phyloP scores from a whole-genome alignment of 192 early-diverging fungal genomes.

The Coemansia sp. region DNA sequence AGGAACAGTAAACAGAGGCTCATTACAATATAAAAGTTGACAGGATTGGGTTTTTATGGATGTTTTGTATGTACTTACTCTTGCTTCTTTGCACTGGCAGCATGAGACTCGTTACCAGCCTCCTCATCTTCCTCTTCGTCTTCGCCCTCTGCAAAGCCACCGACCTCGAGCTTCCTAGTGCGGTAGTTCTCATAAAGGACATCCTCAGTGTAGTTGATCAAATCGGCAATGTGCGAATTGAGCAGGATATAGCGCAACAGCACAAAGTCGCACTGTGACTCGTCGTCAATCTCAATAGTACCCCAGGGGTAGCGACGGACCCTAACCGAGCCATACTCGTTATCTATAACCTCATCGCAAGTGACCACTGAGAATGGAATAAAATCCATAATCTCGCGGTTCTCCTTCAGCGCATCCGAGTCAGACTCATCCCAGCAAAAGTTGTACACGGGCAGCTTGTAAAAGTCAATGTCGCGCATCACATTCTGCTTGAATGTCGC shows the following conservation, averaged over 20 bases:
- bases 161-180: conserved; percentile 74
- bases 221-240: conserved; percentile 94
- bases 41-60: neutral
- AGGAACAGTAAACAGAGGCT: conserved; percentile 10
- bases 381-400: conserved; percentile 84
- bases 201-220: conserved; percentile 94
- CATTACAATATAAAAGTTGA: neutral
- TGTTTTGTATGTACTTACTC: conserved; percentile 23
- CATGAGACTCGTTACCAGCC: conserved; percentile 20
- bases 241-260: conserved; percentile 86
- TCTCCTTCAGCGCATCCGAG: conserved; percentile 97
- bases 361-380: conserved; percentile 95
- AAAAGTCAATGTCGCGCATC: conserved; percentile 97
- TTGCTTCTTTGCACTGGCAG: conserved; percentile 26
- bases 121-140: conserved; percentile 27
- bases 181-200: conserved; percentile 96
- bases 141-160: conserved; percentile 45
- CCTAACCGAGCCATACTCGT: conserved; percentile 82
- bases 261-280: conserved; percentile 94
- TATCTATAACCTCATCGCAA: conserved; percentile 75
- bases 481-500: conserved; percentile 85
- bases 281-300: conserved; percentile 93
- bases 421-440: conserved; percentile 99
- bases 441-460: conserved; percentile 97
- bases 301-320: conserved; percentile 96